Conservation (phyloP, 2,329 filamentous ascomycete genomes). For the Paecilomyces sp. region DNA sequence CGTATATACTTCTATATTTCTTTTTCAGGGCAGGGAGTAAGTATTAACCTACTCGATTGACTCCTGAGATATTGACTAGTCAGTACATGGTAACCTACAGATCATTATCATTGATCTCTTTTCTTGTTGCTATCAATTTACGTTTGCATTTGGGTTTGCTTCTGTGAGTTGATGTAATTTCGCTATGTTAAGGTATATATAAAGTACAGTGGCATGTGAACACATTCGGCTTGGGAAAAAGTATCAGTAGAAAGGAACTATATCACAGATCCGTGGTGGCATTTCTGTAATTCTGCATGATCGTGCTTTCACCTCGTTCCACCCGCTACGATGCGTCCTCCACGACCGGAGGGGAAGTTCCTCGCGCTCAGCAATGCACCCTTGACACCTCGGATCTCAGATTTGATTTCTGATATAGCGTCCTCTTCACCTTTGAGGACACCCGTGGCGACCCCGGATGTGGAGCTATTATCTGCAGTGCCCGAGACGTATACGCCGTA, state of each 20-base stretch:
- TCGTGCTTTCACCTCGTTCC: slow-evolving; percentile 2
- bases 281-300: neutral
- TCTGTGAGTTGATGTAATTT: too few species aligned
- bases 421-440: slow-evolving; percentile 44
- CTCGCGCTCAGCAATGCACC: slow-evolving; percentile 56
- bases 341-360: slow-evolving; percentile 46
- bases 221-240: too few species aligned
- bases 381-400: slow-evolving; percentile 57
- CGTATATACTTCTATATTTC: too few species aligned
- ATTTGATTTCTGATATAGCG: slow-evolving; percentile 51
- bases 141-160: too few species aligned
- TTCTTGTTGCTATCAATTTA: too few species aligned
- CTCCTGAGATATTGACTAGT: too few species aligned
- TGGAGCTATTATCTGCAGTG: slow-evolving; percentile 14
- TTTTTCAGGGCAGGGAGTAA: too few species aligned
- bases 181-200: too few species aligned
- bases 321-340: slow-evolving; percentile 16
- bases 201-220: too few species aligned
- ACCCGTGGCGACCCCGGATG: slow-evolving; percentile 11
- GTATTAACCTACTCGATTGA: too few species aligned
- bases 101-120: too few species aligned
- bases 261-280: neutral
- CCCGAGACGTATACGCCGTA: slow-evolving; percentile 27
- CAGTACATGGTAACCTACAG: too few species aligned
- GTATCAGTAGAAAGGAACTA: neutral